A percentile compares a stretch with the other conserved stretches of the same genome.
phyloP scores from a whole-genome alignment of 2,329 filamentous ascomycete genomes.

The Alternaria brassicae region DNA sequence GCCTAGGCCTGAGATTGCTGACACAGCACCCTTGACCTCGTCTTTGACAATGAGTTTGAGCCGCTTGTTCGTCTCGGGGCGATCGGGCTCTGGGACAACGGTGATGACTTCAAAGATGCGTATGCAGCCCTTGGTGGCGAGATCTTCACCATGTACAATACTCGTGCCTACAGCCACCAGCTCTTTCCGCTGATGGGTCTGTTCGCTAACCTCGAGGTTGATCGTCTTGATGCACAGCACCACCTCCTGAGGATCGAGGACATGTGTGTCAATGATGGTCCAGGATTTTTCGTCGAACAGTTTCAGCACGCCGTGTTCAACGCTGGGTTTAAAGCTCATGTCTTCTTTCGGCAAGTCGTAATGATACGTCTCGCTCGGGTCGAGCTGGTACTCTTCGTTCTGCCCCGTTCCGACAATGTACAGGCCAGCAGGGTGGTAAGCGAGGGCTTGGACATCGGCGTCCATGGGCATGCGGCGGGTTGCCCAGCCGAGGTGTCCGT shows the following conservation, averaged over 20 bases:
- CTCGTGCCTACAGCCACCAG: constrained; percentile 87
- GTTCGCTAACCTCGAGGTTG: constrained; percentile 87
- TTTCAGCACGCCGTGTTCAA: constrained; percentile 76
- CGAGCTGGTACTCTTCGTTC: constrained; percentile 71
- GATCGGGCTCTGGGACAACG: constrained; percentile 87
- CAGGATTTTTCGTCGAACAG: constrained; percentile 80
- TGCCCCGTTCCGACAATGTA: constrained; percentile 79
- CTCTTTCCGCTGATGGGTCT: constrained; percentile 83
- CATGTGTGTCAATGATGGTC: constrained; percentile 77
- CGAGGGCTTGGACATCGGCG: constrained; percentile 73
- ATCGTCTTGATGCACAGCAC: constrained; percentile 84
- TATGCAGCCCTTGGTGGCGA: constrained; percentile 82
- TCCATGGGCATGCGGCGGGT: constrained; percentile 74
- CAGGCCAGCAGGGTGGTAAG: constrained; percentile 78
- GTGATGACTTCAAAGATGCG: constrained; percentile 91
- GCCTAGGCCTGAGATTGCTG: constrained; percentile 82
- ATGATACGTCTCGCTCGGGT: constrained; percentile 86
- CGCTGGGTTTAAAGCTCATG: constrained; percentile 67
- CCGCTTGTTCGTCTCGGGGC: constrained; percentile 83
- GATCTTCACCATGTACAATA: constrained; percentile 86
- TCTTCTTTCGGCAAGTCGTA: constrained; percentile 76
- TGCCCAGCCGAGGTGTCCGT: constrained; percentile 77
- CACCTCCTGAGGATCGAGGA: constrained; percentile 76
- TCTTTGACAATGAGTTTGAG: constrained; percentile 88
- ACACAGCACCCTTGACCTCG: constrained; percentile 91